Evolutionary conservation across 2,329 filamentous ascomycete species (phyloP), one percentile per base, ranked within the genome.

Genomic region (Didymella exigua): DNA sequence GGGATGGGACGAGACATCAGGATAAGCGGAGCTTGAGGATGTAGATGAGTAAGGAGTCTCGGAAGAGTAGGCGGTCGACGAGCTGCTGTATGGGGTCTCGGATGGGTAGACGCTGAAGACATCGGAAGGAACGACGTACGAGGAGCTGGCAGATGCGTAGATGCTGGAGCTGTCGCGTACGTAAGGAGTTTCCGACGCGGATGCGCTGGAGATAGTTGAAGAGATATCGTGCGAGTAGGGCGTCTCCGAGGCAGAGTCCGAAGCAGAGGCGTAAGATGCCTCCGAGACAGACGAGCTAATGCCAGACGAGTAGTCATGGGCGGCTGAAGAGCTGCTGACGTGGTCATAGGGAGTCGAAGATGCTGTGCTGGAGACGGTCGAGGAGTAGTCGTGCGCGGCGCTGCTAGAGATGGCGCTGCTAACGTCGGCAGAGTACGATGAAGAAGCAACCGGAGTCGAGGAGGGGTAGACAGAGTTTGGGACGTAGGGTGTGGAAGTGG

Each of bases 391-490:
- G 16, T 43, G 5, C 16, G 10, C 41, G 5, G 40, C 23, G 9
- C 51, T 49, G 34, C 45, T 54, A n/a, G 51, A 41, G 23, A 37
- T 7, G 4, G 14, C 24, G 8, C 45, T 49, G 41, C 44, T 54
- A 23, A 37, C 18, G 3, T 46, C 41, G 18, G 33, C 3, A 9
- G 30, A 5, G 34, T 34, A 42, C 11, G 52, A 50, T 1, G 52
- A 41, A 1, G 41, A 45, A 26, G 21, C 33, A 41, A 4, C 52
- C 1, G 45, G 33, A 16, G 33, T 54, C 16, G 52, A 41, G 16
- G 46, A 46, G n/a, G 41, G 41, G 16, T 42, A 41, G 31, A 30
- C 19, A n/a, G 56, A 56, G 56, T 52, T 56, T 18, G 52, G 47
- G 2, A n/a, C 29, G 21, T 19, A 26, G 33, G 38, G 27, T 2